Evolutionary conservation across 164 flowering plant species (phyloP).

Genomic region (Aristolochia contorta): DNA sequence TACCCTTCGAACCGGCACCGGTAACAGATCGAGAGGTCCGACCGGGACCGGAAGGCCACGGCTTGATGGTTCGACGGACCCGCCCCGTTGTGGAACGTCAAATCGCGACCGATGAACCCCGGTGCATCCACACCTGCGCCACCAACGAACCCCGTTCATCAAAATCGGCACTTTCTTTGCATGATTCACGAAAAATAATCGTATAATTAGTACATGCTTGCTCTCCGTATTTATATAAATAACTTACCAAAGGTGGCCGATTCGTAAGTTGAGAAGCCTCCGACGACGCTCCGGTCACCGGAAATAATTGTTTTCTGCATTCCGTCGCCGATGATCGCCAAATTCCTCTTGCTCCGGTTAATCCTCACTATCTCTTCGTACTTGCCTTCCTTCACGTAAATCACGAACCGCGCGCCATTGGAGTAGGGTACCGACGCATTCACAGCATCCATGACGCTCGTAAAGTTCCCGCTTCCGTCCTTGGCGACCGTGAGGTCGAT

Average conservation of each 20-base stretch:
- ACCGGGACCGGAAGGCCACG: neutral
- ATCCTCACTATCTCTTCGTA: neutral
- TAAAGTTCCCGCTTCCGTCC: neutral
- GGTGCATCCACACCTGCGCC: neutral
- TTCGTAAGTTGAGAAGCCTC: neutral
- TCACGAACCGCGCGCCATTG: neutral
- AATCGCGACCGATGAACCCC: slow-evolving; percentile 1
- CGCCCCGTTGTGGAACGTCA: neutral
- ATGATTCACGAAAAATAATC: too few relatives aligned
- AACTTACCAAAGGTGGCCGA: neutral
- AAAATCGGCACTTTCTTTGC: neutral
- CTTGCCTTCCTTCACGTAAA: neutral
- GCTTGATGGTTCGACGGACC: slow-evolving; percentile 3
- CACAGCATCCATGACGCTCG: neutral
- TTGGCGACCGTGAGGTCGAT: neutral
- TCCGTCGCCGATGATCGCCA: neutral
- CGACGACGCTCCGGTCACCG: neutral
- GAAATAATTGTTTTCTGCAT: neutral
- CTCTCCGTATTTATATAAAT: too few relatives aligned
- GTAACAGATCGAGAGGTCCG: neutral
- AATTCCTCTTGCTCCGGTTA: neutral
- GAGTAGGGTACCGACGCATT: neutral
- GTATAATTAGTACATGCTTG: neutral
- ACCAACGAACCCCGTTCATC: too few relatives aligned
- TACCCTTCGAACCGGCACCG: neutral